phyloP scores from a whole-genome alignment of 2,329 filamentous ascomycete genomes.

The Aspergillus quadricinctus region DNA sequence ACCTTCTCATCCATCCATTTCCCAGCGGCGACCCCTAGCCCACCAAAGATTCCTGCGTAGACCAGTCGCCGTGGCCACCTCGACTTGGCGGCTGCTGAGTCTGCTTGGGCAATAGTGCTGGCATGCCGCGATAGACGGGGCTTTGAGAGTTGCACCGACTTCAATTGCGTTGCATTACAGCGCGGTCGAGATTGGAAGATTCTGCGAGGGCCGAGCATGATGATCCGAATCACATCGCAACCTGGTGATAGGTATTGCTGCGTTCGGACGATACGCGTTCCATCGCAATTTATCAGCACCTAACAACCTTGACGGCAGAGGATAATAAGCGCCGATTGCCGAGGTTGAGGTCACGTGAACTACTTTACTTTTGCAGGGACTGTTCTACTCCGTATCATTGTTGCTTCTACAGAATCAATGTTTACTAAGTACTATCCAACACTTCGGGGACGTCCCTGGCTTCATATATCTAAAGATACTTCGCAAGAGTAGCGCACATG shows the following conservation, averaged over 20 bases:
- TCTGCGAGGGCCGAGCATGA: slow-evolving; percentile 24
- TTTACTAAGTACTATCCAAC: not conserved
- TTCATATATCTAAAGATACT: not conserved
- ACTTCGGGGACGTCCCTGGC: not conserved
- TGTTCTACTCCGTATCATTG: not conserved
- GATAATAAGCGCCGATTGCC: not conserved
- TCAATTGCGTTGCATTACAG: slow-evolving; percentile 1
- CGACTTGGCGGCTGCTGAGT: slow-evolving; percentile 16
- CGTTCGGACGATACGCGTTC: not conserved
- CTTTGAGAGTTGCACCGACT: slow-evolving; percentile 2
- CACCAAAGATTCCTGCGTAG: slow-evolving; percentile 32
- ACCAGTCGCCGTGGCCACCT: slow-evolving; percentile 34
- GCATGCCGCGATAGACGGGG: slow-evolving; percentile 13
- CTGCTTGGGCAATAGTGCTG: slow-evolving; percentile 17
- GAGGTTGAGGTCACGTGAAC: not conserved
- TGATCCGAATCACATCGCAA: slow-evolving; percentile 19
- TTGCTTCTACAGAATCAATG: not conserved
- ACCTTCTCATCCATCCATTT: slow-evolving; percentile 21
- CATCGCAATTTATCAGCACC: not conserved
- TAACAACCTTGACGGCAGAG: not conserved
- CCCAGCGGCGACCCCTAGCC: slow-evolving; percentile 25
- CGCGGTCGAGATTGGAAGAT: slow-evolving; percentile 20
- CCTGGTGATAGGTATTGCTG: not conserved
- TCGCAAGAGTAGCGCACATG: not conserved
- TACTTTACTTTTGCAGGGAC: not conserved